These are phyloP conservation scores for Tuber melanosporum DNA, from an alignment of 495 filamentous ascomycete species.

Conservation along the genomic window DNA sequence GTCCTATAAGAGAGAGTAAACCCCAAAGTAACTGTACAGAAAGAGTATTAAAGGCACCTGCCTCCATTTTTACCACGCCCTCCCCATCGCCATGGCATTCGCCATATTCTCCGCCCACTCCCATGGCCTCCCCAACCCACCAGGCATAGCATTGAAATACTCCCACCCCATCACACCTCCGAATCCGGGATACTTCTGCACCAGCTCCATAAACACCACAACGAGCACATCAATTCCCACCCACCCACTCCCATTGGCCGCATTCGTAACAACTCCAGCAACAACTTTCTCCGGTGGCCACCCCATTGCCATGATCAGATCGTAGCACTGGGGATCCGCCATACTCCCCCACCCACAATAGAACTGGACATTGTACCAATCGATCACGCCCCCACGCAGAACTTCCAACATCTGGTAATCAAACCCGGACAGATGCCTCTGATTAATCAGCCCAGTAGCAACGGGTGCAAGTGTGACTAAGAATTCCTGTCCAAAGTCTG, in stretches of 20 bases:
- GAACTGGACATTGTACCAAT: constrained; percentile 80
- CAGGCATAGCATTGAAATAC: constrained; percentile 66
- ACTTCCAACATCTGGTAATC: constrained; percentile 61
- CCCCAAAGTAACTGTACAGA: not conserved
- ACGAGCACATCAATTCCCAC: constrained; percentile 50
- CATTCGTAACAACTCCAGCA: constrained; percentile 64
- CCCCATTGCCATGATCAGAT: constrained; percentile 56
- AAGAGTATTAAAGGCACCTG: not conserved
- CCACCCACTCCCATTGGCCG: constrained; percentile 59
- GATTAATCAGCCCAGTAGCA: constrained; percentile 58
- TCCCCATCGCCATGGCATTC: constrained; percentile 47
- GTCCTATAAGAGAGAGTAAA: not conserved
- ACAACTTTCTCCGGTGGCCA: constrained; percentile 63
- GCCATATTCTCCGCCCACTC: constrained; percentile 61
- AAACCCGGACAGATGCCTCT: constrained; percentile 64
- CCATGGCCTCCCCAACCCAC: constrained; percentile 57
- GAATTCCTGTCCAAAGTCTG: constrained; percentile 64
- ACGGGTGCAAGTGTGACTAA: constrained; percentile 75
- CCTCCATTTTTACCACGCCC: not conserved
- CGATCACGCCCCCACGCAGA: constrained; percentile 57
- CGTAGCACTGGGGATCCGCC: constrained; percentile 55
- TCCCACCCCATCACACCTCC: constrained; percentile 86
- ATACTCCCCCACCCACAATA: constrained; percentile 74
- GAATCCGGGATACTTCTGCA: constrained; percentile 56
- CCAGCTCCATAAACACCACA: constrained; percentile 46